Percentiles rank a stretch among this genome's conserved stretches.
Conservation (phyloP, 192 early-diverging fungal genomes). For the Coemansia sp. region DNA sequence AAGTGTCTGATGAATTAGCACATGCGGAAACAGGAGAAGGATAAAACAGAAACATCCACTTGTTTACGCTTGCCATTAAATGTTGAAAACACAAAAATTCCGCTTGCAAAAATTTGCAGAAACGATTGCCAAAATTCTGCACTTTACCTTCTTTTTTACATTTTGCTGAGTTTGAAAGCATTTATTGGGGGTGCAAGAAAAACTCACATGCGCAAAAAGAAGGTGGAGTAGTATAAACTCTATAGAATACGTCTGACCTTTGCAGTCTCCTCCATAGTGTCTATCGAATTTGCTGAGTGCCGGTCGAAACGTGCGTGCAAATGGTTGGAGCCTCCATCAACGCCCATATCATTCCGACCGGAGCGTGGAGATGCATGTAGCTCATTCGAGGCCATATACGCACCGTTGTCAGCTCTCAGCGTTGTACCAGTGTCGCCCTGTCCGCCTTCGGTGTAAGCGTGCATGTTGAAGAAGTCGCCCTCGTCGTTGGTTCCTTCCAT, state of each 20-base stretch:
- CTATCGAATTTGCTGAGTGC: background rate
- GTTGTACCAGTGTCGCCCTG: background rate
- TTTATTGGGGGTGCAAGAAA: background rate
- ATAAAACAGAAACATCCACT: no score
- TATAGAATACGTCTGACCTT: background rate
- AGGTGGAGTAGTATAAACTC: background rate
- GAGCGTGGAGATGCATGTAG: background rate
- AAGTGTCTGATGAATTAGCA: no score
- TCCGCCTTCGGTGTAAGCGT: background rate
- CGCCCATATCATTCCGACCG: background rate
- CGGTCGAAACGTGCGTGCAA: background rate
- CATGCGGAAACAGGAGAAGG: no score
- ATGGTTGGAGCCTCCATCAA: background rate
- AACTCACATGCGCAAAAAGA: background rate
- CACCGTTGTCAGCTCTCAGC: background rate
- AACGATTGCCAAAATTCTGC: no score
- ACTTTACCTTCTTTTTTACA: no score
- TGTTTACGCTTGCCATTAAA: no score
- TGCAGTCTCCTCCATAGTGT: background rate
- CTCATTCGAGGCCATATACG: background rate
- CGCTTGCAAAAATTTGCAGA: no score
- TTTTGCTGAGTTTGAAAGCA: background rate
- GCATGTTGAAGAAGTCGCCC: background rate
- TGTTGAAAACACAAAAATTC: no score
- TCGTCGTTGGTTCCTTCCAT: background rate